These are phyloP conservation scores for Thuidium tamariscinum DNA, from an alignment of 225 moss, liverwort and hornwort species.

Conservation along the genomic window DNA sequence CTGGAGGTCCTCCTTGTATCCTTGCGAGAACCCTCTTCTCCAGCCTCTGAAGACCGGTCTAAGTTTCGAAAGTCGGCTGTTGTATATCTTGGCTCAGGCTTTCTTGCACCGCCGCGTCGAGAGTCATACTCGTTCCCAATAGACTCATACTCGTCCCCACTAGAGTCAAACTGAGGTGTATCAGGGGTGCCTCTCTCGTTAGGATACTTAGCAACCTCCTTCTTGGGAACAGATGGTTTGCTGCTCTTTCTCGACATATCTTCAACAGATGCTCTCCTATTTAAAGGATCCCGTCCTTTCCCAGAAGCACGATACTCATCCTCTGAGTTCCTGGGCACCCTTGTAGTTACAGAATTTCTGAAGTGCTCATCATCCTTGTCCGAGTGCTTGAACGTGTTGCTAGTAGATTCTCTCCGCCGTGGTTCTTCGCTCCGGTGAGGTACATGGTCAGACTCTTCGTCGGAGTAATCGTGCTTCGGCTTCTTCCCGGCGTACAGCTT, in stretches of 20 bases:
- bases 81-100: not conserved
- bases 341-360: not conserved
- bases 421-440: not conserved
- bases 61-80: not conserved
- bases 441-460: conserved; percentile 5
- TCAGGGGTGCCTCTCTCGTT: not conserved
- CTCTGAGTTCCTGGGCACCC: not conserved
- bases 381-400: not conserved
- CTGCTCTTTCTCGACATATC: not conserved
- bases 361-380: conserved; percentile 2
- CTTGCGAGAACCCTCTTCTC: conserved; percentile 7
- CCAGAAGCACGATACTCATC: not conserved
- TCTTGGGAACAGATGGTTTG: not conserved
- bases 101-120: not conserved
- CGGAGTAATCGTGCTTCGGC: not conserved
- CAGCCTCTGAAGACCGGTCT: not conserved
- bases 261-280: not conserved
- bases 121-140: not conserved
- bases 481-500: not conserved
- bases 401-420: conserved; percentile 6
- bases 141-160: not conserved
- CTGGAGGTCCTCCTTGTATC: not conserved
- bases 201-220: not conserved
- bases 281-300: not conserved
- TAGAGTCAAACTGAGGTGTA: not conserved